These are phyloP conservation scores for Lepiota brunneoincarnata DNA, from an alignment of 768 basidiomycete genomes.

Conservation along the genomic window DNA sequence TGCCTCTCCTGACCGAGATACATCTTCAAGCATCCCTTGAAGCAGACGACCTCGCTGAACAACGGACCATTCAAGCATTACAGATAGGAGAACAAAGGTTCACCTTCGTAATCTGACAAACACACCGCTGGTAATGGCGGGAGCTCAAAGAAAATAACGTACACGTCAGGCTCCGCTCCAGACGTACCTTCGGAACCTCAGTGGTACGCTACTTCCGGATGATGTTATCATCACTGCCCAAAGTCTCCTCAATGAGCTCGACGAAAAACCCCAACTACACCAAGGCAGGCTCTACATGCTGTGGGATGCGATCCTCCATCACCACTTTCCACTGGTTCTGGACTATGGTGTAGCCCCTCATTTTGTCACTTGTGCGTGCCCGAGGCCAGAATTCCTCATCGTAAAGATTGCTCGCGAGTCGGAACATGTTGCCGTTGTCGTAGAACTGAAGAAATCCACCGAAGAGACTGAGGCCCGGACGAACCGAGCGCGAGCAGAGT, in stretches of 20 bases:
- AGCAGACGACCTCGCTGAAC: no score
- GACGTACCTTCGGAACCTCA: no score
- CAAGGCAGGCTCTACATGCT: constrained; percentile 14
- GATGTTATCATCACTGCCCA: constrained; percentile 10
- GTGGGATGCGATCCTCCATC: constrained; percentile 12
- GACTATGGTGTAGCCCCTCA: constrained; percentile 11
- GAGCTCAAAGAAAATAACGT: no score
- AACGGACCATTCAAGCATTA: no score
- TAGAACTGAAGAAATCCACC: constrained; percentile 6
- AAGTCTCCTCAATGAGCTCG: constrained; percentile 7
- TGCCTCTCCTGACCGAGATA: no score
- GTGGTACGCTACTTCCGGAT: no score
- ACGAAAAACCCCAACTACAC: constrained; percentile 7
- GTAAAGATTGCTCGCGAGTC: constrained; percentile 6
- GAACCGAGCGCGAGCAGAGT: constrained; percentile 6
- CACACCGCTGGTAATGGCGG: no score
- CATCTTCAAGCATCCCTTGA: no score
- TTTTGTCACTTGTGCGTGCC: constrained; percentile 2
- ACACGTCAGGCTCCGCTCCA: no score
- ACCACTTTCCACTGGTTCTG: constrained; percentile 12
- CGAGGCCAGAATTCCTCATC: constrained; percentile 10
- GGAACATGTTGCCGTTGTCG: constrained; percentile 10
- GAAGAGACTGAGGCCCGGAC: constrained; percentile 10
- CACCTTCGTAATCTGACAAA: no score
- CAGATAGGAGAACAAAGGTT: no score